phyloP scores from a whole-genome alignment of 768 basidiomycete genomes.

The Auricularia heimuer region DNA sequence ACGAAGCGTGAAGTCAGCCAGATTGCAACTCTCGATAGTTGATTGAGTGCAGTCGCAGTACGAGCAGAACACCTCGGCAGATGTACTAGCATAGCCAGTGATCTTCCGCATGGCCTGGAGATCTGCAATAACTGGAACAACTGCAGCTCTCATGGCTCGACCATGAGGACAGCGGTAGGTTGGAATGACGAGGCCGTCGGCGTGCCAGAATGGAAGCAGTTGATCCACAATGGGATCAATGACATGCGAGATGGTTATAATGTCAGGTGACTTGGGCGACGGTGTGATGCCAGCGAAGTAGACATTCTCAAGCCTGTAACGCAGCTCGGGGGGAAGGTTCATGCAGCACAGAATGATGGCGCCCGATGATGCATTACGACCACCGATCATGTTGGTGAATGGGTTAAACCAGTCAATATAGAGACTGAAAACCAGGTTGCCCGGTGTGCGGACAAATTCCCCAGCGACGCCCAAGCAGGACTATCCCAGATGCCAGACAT shows the following conservation, averaged over 20 bases:
- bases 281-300: slow-evolving; percentile 19
- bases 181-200: slow-evolving; percentile 23
- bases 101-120: slow-evolving; percentile 25
- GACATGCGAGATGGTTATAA: neutral
- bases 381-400: slow-evolving; percentile 20
- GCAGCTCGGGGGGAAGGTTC: slow-evolving; percentile 26
- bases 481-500: neutral
- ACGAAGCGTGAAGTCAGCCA: neutral
- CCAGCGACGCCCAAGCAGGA: neutral
- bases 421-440: slow-evolving; percentile 19
- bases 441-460: neutral
- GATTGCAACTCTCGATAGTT: neutral
- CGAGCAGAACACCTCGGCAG: neutral
- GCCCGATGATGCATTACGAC: slow-evolving; percentile 16
- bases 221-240: slow-evolving; percentile 28
- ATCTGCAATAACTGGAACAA: slow-evolving; percentile 29
- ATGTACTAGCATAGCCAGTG: slow-evolving; percentile 14
- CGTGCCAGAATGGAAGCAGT: slow-evolving; percentile 19
- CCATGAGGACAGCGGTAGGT: slow-evolving; percentile 19
- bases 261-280: neutral
- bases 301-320: slow-evolving; percentile 31
- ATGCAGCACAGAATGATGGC: slow-evolving; percentile 25
- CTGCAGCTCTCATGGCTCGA: slow-evolving; percentile 17
- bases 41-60: neutral
- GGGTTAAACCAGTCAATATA: slow-evolving; percentile 30